phyloP scores from a whole-genome alignment of 2,329 filamentous ascomycete species.

The Penicillium paneum region DNA sequence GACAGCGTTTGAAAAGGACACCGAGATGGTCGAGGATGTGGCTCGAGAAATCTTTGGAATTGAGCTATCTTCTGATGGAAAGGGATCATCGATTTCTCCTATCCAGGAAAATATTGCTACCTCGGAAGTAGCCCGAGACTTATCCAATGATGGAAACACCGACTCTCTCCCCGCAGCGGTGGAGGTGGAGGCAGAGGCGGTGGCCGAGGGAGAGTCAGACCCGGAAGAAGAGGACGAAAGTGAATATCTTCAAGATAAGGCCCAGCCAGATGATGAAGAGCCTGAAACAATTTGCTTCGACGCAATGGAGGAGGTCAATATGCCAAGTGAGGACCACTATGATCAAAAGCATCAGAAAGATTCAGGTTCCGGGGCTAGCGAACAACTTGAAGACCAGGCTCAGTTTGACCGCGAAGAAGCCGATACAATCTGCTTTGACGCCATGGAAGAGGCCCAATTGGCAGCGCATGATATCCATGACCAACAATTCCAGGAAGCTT shows the following conservation, averaged over 20 bases:
- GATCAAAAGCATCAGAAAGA: neutral
- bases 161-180: neutral
- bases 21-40: slow-evolving; percentile 23
- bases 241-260: neutral
- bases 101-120: neutral
- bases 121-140: neutral
- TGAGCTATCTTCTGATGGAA: slow-evolving; percentile 16
- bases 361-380: neutral
- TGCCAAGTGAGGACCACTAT: neutral
- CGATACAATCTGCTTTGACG: slow-evolving; percentile 7
- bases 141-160: neutral
- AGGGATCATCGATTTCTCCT: slow-evolving; percentile 6
- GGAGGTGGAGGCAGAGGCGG: slow-evolving; percentile 1
- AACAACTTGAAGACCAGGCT: neutral
- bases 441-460: slow-evolving; percentile 5
- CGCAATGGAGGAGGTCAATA: neutral
- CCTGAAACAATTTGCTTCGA: slow-evolving; percentile 10
- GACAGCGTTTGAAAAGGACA: slow-evolving; percentile 12
- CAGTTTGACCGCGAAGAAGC: slow-evolving; percentile 15
- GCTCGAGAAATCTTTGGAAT: slow-evolving; percentile 24
- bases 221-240: slow-evolving; percentile 10
- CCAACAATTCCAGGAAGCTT: neutral
- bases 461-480: neutral
- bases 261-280: slow-evolving; percentile 11
- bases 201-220: neutral